phyloP scores from a whole-genome alignment of 768 basidiomycete species.

The Psilocybe cyanescens region DNA sequence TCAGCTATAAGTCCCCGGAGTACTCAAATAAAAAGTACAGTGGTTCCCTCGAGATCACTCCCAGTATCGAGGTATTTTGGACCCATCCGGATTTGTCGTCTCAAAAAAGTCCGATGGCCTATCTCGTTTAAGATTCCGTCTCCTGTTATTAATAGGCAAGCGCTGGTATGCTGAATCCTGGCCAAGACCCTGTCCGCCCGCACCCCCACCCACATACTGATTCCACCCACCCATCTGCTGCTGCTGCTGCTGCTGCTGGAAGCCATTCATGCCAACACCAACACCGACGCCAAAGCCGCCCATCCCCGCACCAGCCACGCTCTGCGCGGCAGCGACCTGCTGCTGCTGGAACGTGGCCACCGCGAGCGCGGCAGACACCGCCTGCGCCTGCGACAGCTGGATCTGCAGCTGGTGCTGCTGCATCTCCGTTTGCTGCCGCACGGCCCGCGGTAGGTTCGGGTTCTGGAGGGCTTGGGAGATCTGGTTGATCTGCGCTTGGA shows the following conservation, averaged over 20 bases:
- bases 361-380: conserved; percentile 67
- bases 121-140: conserved; percentile 79
- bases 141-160: conserved; percentile 78
- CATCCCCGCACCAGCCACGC: conserved; percentile 35
- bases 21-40: too few species aligned
- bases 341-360: conserved; percentile 62
- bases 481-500: conserved; percentile 87
- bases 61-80: conserved; percentile 77
- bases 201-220: conserved; percentile 50
- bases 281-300: conserved; percentile 35
- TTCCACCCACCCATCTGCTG: conserved; percentile 42
- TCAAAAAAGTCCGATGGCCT: conserved; percentile 86
- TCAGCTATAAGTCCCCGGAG: neutral
- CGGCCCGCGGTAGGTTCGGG: conserved; percentile 67
- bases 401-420: conserved; percentile 82
- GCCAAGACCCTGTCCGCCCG: conserved; percentile 54
- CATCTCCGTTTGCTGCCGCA: conserved; percentile 81
- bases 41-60: conserved; percentile 45
- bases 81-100: conserved; percentile 63
- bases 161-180: conserved; percentile 90
- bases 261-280: conserved; percentile 40
- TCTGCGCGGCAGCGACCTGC: conserved; percentile 36
- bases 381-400: conserved; percentile 79
- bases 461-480: conserved; percentile 82
- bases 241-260: conserved; percentile 42